Conservation (phyloP, 2,329 filamentous ascomycete genomes). For the Exophiala sp. region DNA sequence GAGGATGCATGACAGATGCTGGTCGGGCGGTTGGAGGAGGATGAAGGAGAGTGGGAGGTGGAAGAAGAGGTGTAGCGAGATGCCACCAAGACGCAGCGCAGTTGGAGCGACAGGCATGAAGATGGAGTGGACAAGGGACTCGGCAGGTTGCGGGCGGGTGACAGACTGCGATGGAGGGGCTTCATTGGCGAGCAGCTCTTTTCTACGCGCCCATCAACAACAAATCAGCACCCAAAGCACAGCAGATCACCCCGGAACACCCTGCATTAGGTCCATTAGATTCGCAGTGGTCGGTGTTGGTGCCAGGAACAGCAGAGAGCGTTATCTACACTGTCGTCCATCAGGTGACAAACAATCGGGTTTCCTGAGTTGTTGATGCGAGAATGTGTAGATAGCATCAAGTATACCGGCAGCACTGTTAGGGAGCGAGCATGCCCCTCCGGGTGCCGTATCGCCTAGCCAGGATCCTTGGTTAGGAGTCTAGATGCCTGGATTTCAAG, state of each 20-base stretch:
- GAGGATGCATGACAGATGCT: background rate
- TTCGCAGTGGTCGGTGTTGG: too few relatives aligned
- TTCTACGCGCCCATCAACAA: background rate
- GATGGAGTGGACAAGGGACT: constrained; percentile 1
- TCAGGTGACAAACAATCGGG: background rate
- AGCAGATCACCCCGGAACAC: background rate
- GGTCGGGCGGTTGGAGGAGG: constrained; percentile 1
- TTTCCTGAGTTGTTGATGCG: background rate
- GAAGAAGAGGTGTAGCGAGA: constrained; percentile 15
- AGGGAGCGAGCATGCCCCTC: too few relatives aligned
- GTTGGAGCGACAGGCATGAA: constrained; percentile 1
- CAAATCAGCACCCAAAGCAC: background rate
- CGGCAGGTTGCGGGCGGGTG: constrained; percentile 10
- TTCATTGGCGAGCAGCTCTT: constrained; percentile 11
- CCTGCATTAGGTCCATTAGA: background rate
- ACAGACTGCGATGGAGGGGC: constrained; percentile 7
- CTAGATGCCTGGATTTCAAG: background rate
- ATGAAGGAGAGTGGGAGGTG: constrained; percentile 7
- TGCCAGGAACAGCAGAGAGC: too few relatives aligned
- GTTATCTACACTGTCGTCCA: background rate
- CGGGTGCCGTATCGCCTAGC: too few relatives aligned
- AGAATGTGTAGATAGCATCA: too few relatives aligned
- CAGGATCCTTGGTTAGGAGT: background rate
- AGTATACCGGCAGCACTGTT: too few relatives aligned
- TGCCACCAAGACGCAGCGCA: constrained; percentile 2